Percentiles rank a stretch among this genome's conserved stretches.
phyloP scores from a whole-genome alignment of 1,284 basidiomycete species.

The Ganoderma lingzhi region DNA sequence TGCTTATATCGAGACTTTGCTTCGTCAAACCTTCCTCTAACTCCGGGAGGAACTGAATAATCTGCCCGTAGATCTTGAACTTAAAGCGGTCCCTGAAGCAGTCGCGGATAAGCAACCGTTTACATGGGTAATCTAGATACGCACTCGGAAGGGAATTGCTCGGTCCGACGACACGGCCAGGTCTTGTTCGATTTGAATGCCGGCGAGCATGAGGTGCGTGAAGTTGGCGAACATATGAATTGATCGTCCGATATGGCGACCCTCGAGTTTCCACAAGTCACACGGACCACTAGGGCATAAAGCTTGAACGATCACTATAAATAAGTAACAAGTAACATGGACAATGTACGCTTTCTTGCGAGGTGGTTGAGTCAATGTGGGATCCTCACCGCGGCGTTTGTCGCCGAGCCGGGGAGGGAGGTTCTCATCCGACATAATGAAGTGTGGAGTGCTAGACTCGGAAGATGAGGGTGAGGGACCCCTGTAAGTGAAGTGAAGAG shows the following conservation, averaged over 20 bases:
- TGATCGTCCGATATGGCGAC: not conserved
- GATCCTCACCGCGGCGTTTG: not conserved
- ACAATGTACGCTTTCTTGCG: not conserved
- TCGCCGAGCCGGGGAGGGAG: not conserved
- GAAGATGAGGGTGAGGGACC: too few species aligned
- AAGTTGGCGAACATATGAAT: not conserved
- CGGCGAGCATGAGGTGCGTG: not conserved
- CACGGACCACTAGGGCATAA: not conserved
- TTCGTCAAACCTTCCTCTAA: not conserved
- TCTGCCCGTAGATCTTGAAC: not conserved
- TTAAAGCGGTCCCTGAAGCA: not conserved
- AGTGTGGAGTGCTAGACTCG: too few species aligned
- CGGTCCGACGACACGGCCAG: not conserved
- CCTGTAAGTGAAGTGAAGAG: too few species aligned
- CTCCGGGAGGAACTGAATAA: not conserved
- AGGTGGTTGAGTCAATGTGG: not conserved
- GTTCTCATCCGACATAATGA: not conserved
- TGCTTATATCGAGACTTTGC: not conserved
- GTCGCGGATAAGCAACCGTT: not conserved
- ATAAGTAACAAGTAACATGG: rapidly evolving
- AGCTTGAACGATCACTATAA: not conserved
- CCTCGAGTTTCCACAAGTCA: not conserved
- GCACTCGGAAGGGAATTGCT: not conserved
- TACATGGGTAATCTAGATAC: not conserved
- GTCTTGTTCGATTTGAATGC: not conserved